Evolutionary conservation across 2,329 filamentous ascomycete genomes (phyloP).

Genomic region (Neonectria ditissima): DNA sequence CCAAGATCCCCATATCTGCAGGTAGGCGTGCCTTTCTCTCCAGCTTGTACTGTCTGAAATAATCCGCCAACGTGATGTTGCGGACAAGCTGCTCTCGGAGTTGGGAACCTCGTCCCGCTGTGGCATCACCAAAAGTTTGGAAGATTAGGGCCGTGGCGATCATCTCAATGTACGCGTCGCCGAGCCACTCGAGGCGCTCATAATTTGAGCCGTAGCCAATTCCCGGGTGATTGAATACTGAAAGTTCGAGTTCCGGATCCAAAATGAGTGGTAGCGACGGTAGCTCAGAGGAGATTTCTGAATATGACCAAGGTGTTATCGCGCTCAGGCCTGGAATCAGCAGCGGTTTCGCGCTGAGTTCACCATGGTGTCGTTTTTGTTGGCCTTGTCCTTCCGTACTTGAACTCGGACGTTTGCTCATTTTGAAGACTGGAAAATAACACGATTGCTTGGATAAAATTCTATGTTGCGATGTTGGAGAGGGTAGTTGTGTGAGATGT

Average conservation of each 20-base stretch:
- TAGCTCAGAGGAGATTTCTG: slow-evolving; percentile 59
- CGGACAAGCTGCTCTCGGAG: slow-evolving; percentile 83
- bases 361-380: slow-evolving; percentile 37
- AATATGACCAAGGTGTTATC: slow-evolving; percentile 59
- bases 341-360: slow-evolving; percentile 15
- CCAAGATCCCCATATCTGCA: slow-evolving; percentile 51
- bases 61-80: slow-evolving; percentile 81
- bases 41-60: slow-evolving; percentile 77
- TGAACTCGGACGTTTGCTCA: slow-evolving; percentile 32
- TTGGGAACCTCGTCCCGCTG: slow-evolving; percentile 78
- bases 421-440: slow-evolving; percentile 8
- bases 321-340: slow-evolving; percentile 29
- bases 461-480: neutral
- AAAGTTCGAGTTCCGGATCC: slow-evolving; percentile 68
- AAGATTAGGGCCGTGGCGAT: slow-evolving; percentile 82
- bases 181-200: slow-evolving; percentile 88
- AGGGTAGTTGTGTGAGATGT: neutral
- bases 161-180: slow-evolving; percentile 86
- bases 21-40: slow-evolving; percentile 72
- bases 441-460: neutral
- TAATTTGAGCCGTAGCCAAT: slow-evolving; percentile 62
- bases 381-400: slow-evolving; percentile 13
- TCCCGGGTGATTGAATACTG: slow-evolving; percentile 76
- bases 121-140: slow-evolving; percentile 73
- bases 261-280: slow-evolving; percentile 72